Percentiles rank a stretch among this genome's conserved stretches.
Conservation (phyloP, 345 rosid genomes). For the Eucalyptus leucophloia region DNA sequence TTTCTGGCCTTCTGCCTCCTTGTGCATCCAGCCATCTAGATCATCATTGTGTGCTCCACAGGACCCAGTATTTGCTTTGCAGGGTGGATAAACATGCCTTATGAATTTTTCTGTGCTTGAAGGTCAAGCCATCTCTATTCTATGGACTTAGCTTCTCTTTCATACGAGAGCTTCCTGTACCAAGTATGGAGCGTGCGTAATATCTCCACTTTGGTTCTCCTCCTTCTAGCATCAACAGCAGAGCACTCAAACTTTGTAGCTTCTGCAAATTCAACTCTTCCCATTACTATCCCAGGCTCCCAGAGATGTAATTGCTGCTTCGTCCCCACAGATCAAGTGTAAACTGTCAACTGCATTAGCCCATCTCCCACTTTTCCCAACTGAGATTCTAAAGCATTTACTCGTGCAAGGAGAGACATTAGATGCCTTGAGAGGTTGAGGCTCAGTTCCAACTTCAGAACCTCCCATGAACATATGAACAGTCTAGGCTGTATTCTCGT, state of each 20-base stretch:
- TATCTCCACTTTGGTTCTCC: conserved; percentile 52
- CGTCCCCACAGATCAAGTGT: not conserved
- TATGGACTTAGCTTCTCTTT: conserved; percentile 45
- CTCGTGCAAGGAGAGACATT: not conserved
- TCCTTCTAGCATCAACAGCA: not conserved
- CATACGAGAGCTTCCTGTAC: conserved; percentile 57
- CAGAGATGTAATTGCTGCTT: not conserved
- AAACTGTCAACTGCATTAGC: not conserved
- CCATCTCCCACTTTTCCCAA: not conserved
- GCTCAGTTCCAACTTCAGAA: not conserved
- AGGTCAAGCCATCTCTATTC: conserved; percentile 39
- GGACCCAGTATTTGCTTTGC: conserved; percentile 42
- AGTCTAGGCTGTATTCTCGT: not conserved
- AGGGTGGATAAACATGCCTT: conserved; percentile 18
- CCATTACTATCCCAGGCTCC: not conserved
- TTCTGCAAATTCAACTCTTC: not conserved
- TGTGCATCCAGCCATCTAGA: conserved; percentile 29
- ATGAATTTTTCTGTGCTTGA: conserved; percentile 41
- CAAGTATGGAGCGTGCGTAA: conserved; percentile 51
- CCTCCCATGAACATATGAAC: not conserved
- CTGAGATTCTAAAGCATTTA: not conserved
- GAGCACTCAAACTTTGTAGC: not conserved
- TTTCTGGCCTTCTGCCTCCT: conserved; percentile 60
- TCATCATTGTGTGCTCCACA: conserved; percentile 47
- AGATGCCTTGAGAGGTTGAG: not conserved